Conservation (phyloP, 2,329 filamentous ascomycete species). For the Aspergillus persii region DNA sequence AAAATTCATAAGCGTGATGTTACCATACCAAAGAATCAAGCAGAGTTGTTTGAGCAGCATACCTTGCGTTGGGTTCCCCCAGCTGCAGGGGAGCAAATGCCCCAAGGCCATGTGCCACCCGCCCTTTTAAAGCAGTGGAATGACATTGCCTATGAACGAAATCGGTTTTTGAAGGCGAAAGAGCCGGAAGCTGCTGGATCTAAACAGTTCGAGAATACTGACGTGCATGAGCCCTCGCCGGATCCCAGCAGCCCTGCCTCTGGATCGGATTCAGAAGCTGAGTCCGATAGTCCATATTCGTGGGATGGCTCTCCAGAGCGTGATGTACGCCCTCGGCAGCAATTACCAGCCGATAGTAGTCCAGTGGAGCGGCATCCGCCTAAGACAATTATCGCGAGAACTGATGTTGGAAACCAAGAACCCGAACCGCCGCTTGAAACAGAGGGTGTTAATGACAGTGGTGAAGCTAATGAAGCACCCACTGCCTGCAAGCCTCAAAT, state of each 20-base stretch:
- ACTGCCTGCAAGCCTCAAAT: neutral
- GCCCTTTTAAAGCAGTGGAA: conserved; percentile 39
- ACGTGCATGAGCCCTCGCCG: conserved; percentile 1
- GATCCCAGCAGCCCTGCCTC: conserved; percentile 9
- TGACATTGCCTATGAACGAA: conserved; percentile 17
- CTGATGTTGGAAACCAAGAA: neutral
- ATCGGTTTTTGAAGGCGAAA: neutral
- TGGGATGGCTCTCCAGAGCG: conserved; percentile 14
- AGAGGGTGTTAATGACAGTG: neutral
- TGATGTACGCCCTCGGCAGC: conserved; percentile 6
- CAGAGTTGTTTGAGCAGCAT: conserved; percentile 18
- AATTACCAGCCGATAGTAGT: conserved; percentile 31
- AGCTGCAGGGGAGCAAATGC: conserved; percentile 23
- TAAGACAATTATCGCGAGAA: neutral
- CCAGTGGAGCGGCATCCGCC: conserved; percentile 10
- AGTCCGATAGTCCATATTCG: conserved; percentile 19
- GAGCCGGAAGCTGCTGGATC: neutral
- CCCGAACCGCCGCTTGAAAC: neutral
- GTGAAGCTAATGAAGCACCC: neutral
- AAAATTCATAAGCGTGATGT: conserved; percentile 18
- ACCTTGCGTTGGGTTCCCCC: conserved; percentile 41
- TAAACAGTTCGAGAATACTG: neutral
- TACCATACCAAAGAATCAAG: conserved; percentile 4
- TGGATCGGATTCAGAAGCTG: conserved; percentile 19
- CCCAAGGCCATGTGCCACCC: conserved; percentile 36